These are phyloP conservation scores for Entrophospora sp. DNA, from an alignment of 192 early-diverging fungal species.

Conservation along the genomic window DNA sequence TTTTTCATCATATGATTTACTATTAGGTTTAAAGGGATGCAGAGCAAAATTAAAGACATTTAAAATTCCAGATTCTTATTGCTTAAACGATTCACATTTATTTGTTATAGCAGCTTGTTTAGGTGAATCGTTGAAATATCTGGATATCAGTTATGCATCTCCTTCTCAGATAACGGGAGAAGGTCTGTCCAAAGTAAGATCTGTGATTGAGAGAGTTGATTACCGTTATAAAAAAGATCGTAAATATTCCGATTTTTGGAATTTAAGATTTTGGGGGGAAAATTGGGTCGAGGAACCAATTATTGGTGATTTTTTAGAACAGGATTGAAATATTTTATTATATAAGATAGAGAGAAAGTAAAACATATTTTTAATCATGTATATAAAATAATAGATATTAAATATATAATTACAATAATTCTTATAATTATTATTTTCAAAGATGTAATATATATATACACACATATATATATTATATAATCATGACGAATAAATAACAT, in stretches of 20 bases:
- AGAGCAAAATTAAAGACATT: not conserved
- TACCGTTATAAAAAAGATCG: not conserved
- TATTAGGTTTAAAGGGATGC: not conserved
- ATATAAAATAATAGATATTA: too few species aligned
- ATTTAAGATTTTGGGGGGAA: not conserved
- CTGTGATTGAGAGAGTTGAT: not conserved
- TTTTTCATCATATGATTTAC: not conserved
- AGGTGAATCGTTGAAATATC: not conserved
- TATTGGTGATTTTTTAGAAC: not conserved
- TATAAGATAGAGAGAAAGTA: too few species aligned
- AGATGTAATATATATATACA: too few species aligned
- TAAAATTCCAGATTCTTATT: not conserved
- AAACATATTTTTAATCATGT: too few species aligned
- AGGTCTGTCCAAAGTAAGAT: not conserved
- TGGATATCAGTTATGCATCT: not conserved
- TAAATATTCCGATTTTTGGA: not conserved
- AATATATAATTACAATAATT: too few species aligned
- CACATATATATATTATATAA: too few species aligned
- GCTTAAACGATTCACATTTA: not conserved
- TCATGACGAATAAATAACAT: too few species aligned
- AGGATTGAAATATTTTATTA: too few species aligned
- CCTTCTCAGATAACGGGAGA: not conserved
- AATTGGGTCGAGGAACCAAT: not conserved
- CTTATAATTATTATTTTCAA: too few species aligned
- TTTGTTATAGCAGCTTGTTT: not conserved